Evolutionary conservation across 2,329 filamentous ascomycete species (phyloP).

Genomic region (Hypocrella siamensis): DNA sequence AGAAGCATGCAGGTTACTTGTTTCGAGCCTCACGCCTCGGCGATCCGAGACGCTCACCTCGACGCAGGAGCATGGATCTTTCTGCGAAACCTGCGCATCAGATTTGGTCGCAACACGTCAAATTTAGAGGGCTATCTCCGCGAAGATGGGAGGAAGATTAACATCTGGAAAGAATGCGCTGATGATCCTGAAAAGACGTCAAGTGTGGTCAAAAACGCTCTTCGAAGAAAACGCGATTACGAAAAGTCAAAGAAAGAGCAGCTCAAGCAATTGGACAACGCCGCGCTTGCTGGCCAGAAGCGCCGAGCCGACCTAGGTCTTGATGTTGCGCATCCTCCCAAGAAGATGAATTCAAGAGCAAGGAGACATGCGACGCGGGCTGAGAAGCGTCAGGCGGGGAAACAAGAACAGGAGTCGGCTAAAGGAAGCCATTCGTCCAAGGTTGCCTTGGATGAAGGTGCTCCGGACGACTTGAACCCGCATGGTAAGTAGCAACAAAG

Average conservation of each 20-base stretch:
- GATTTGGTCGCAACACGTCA: constrained; percentile 30
- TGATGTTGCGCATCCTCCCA: constrained; percentile 9
- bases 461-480: constrained; percentile 13
- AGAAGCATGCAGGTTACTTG: constrained; percentile 55
- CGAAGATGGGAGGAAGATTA: constrained; percentile 42
- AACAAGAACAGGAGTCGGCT: constrained; percentile 3
- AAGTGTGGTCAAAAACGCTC: constrained; percentile 36
- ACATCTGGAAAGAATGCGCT: constrained; percentile 35
- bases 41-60: constrained; percentile 35
- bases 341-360: constrained; percentile 12
- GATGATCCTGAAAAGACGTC: constrained; percentile 26
- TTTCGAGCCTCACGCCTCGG: constrained; percentile 50
- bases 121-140: constrained; percentile 61
- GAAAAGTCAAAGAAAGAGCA: constrained; percentile 28
- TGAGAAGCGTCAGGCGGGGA: constrained; percentile 1
- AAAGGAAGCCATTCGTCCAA: constrained; percentile 11
- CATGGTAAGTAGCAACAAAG: constrained; percentile 13
- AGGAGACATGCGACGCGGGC: constrained; percentile 7
- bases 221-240: constrained; percentile 51
- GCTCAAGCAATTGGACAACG: constrained; percentile 20
- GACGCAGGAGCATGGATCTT: constrained; percentile 44
- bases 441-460: constrained; percentile 7
- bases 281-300: constrained; percentile 21
- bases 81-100: constrained; percentile 60
- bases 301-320: constrained; percentile 16